phyloP scores from a whole-genome alignment of 2,329 filamentous ascomycete genomes.

The Fusarium oxysporum region DNA sequence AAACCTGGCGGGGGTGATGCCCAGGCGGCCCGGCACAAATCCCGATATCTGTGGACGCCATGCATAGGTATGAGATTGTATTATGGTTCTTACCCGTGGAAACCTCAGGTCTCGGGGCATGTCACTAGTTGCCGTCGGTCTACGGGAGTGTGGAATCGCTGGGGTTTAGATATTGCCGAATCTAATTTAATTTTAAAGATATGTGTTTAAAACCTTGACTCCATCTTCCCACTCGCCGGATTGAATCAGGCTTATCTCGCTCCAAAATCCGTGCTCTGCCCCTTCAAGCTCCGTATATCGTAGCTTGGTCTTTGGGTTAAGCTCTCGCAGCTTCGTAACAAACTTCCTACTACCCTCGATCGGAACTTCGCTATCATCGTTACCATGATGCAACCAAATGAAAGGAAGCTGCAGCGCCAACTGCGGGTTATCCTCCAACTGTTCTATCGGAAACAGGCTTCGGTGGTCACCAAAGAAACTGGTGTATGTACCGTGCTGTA shows the following conservation, averaged over 20 bases:
- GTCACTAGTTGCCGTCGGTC: too few relatives aligned
- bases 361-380: background rate
- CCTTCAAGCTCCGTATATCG: background rate
- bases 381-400: background rate
- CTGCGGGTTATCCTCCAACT: background rate
- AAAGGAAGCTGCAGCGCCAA: background rate
- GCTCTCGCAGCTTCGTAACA: background rate
- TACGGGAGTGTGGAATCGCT: too few relatives aligned
- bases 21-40: too few relatives aligned
- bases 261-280: background rate
- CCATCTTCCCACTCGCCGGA: background rate
- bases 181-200: background rate
- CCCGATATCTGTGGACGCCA: too few relatives aligned
- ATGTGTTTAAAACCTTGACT: background rate
- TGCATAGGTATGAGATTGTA: too few relatives aligned
- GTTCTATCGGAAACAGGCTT: background rate
- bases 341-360: background rate
- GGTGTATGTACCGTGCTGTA: background rate
- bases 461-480: background rate
- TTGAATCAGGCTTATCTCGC: background rate
- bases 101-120: too few relatives aligned
- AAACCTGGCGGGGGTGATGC: too few relatives aligned
- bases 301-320: accelerated
- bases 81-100: too few relatives aligned
- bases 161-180: accelerated